A percentile compares a stretch with the other conserved stretches of the same genome.
phyloP scores from a whole-genome alignment of 2,329 filamentous ascomycete species.

The Arthrobotrys conoides region DNA sequence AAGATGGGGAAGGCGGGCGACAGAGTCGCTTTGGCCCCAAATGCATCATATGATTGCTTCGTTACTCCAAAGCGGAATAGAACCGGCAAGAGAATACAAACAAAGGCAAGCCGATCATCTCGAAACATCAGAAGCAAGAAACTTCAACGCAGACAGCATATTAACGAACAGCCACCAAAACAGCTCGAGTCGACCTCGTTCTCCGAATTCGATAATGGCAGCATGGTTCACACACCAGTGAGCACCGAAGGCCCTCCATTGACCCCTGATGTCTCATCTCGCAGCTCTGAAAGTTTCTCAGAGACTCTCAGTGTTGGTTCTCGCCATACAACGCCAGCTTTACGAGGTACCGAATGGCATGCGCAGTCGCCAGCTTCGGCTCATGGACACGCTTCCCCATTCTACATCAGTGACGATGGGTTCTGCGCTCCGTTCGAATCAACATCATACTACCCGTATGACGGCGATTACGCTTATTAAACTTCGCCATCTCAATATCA shows the following conservation, averaged over 20 bases:
- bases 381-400: constrained; percentile 40
- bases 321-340: constrained; percentile 46
- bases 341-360: constrained; percentile 43
- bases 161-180: constrained; percentile 46
- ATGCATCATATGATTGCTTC: constrained; percentile 44
- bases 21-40: constrained; percentile 31
- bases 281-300: constrained; percentile 42
- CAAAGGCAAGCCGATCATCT: constrained; percentile 55
- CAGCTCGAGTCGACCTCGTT: constrained; percentile 37
- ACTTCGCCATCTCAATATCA: not conserved
- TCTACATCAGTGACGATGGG: constrained; percentile 48
- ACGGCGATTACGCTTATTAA: constrained; percentile 46
- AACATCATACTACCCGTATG: constrained; percentile 25
- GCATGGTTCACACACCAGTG: constrained; percentile 38
- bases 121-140: constrained; percentile 34
- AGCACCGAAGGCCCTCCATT: constrained; percentile 35
- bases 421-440: constrained; percentile 42
- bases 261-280: constrained; percentile 55
- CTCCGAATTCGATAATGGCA: constrained; percentile 17
- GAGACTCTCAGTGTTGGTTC: constrained; percentile 56
- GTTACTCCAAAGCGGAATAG: constrained; percentile 52
- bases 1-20: constrained; percentile 66
- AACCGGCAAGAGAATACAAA: constrained; percentile 46
- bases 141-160: constrained; percentile 49
- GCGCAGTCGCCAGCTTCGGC: constrained; percentile 38